Conservation (phyloP, 2,329 filamentous ascomycete species). For the Aureobasidium namibiae region DNA sequence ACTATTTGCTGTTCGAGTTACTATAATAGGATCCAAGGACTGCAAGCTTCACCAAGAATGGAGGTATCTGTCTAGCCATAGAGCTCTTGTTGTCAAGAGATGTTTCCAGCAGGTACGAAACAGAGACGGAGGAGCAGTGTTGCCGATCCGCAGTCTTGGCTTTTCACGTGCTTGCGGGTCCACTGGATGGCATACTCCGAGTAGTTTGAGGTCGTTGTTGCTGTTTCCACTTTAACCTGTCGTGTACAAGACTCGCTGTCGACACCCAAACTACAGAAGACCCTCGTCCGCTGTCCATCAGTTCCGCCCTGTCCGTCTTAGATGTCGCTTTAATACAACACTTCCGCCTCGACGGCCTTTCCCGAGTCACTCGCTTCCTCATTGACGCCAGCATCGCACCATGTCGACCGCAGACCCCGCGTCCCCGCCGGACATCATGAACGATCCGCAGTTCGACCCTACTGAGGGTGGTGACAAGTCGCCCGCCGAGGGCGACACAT, state of each 20-base stretch:
- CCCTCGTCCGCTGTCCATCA: neutral
- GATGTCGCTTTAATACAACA: neutral
- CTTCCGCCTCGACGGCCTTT: neutral
- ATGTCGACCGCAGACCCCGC: conserved; percentile 9
- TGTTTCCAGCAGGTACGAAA: neutral
- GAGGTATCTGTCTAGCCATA: neutral
- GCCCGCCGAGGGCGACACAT: conserved; percentile 62
- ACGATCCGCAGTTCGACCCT: conserved; percentile 44
- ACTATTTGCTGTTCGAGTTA: neutral
- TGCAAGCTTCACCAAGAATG: too few species aligned
- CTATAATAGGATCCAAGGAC: too few species aligned
- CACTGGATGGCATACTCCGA: too few species aligned
- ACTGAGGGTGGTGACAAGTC: conserved; percentile 21
- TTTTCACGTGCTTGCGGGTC: neutral
- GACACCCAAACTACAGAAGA: neutral
- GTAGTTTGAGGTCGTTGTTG: neutral
- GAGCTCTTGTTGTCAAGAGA: neutral
- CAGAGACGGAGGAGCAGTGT: neutral
- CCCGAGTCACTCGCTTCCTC: neutral
- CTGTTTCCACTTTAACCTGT: neutral
- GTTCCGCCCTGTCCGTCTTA: neutral
- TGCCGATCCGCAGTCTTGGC: neutral
- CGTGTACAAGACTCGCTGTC: neutral
- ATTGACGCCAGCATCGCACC: neutral
- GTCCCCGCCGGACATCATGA: conserved; percentile 44